A percentile compares a stretch with the other conserved stretches of the same genome.
Evolutionary conservation across 73 alveolate species (phyloP).

Genomic region (Blepharisma japonicum): DNA sequence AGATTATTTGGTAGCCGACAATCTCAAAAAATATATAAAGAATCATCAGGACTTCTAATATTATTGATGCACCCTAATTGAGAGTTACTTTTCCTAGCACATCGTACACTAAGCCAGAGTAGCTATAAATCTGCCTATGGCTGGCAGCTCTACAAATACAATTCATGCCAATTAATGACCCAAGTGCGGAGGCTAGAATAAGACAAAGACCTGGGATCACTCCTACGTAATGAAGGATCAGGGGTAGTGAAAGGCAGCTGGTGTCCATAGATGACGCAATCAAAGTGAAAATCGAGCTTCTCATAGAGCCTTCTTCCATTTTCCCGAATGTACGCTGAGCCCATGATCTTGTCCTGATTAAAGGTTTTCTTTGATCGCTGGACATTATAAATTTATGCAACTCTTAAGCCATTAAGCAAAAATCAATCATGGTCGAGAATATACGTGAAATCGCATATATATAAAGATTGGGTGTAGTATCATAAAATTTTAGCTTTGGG

Average conservation of each 20-base stretch:
- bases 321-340: slow-evolving; percentile 40
- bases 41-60: not conserved
- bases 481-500: too few species aligned
- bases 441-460: too few species aligned
- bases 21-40: slow-evolving; percentile 17
- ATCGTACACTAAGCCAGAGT: slow-evolving; percentile 14
- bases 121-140: not conserved
- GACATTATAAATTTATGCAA: not conserved
- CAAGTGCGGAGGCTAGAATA: not conserved
- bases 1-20: slow-evolving; percentile 5
- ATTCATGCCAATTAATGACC: not conserved
- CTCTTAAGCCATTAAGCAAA: too few species aligned
- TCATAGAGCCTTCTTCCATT: slow-evolving; percentile 66
- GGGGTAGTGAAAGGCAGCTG: slow-evolving; percentile 69
- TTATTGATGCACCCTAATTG: not conserved
- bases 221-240: slow-evolving; percentile 46
- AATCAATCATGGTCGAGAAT: too few species aligned
- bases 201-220: slow-evolving; percentile 26
- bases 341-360: slow-evolving; percentile 24
- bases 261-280: slow-evolving; percentile 71
- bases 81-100: slow-evolving; percentile 3
- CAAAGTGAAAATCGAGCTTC: slow-evolving; percentile 66
- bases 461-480: too few species aligned
- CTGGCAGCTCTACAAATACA: slow-evolving; percentile 18
- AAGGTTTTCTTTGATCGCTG: not conserved